Evolutionary conservation across 768 basidiomycete genomes (phyloP).

Genomic region (Hericium rajendrae): DNA sequence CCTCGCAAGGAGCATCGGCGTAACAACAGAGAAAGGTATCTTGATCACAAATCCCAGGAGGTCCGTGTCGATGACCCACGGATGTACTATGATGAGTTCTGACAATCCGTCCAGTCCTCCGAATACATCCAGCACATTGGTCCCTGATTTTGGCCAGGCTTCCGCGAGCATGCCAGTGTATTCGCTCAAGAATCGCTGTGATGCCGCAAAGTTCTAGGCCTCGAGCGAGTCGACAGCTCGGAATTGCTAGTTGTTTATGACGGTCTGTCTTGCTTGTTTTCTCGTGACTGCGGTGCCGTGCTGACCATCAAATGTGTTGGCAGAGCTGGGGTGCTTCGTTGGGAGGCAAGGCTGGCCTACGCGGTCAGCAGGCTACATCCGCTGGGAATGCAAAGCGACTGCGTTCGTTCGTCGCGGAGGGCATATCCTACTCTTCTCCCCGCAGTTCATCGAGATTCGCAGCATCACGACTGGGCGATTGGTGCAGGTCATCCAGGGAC

Average conservation of each 20-base stretch:
- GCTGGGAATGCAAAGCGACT: conserved; percentile 67
- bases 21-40: conserved; percentile 57
- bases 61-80: conserved; percentile 29
- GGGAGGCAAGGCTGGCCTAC: conserved; percentile 57
- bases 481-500: conserved; percentile 74
- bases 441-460: conserved; percentile 70
- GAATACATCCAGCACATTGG: conserved; percentile 31
- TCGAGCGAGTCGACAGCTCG: conserved; percentile 41
- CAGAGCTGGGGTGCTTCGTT: conserved; percentile 72
- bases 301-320: not conserved
- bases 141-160: conserved; percentile 49
- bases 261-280: conserved; percentile 31
- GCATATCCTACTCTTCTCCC: conserved; percentile 64
- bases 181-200: conserved; percentile 49
- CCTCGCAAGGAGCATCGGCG: conserved; percentile 51
- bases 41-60: conserved; percentile 58
- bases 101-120: conserved; percentile 26
- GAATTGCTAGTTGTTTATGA: conserved; percentile 72
- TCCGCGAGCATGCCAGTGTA: conserved; percentile 28
- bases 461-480: conserved; percentile 53
- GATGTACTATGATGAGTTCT: not conserved
- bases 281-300: not conserved
- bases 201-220: conserved; percentile 53
- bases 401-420: conserved; percentile 52
- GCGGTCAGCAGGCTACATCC: conserved; percentile 54